Evolutionary conservation across 2,329 filamentous ascomycete genomes (phyloP), one percentile per base, ranked within the genome.

Genomic region (Calonectria multiphialidica): DNA sequence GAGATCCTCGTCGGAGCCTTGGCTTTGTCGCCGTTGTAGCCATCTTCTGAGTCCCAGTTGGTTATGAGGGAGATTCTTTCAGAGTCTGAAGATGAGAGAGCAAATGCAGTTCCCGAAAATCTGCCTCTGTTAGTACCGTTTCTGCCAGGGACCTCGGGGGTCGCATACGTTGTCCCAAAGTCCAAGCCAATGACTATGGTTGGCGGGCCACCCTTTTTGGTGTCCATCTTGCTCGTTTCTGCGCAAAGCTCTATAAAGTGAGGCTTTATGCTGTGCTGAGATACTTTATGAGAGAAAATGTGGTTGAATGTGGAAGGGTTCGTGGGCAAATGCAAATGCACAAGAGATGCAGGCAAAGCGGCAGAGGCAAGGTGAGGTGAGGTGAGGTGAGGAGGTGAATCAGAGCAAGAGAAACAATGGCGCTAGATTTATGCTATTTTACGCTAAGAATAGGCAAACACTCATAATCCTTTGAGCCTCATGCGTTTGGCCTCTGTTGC

Each of bases 121-220:
- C 83, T 85, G n/a, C 3, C 2, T 15, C 1, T 1, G 9, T 77
- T 30, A 79, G 66, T 33, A 45, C 64, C 7, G 3, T 9, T 15
- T 10, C 4, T 18, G 21, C 15, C 13, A 8, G 16, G 33, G 4
- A 35, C 16, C 13, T 50, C 33, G 28, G 18, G 5, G 25, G 18
- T 40, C 13, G 77, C 82, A 72, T 75, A 86, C 76, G 86, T 87
- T 0, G 86, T 87, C 5, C 86, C 85, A 71, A 87, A 87, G 63
- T 87, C 86, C n/a, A 88, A 81, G 0, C 85, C 83, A 18, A 86
- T 72, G 18, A 85, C 73, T 6, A 86, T 76, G 3, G 50, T 55
- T 10, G 70, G 59, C 1, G n/a, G 47, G 16, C 55, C 40, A 3
- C 55, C 49, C 4, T 15, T 18, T 15, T 45, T n/a, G 8, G 49